Conservation (phyloP, 2,329 filamentous ascomycete species). For the Akanthomyces dipterigenus region DNA sequence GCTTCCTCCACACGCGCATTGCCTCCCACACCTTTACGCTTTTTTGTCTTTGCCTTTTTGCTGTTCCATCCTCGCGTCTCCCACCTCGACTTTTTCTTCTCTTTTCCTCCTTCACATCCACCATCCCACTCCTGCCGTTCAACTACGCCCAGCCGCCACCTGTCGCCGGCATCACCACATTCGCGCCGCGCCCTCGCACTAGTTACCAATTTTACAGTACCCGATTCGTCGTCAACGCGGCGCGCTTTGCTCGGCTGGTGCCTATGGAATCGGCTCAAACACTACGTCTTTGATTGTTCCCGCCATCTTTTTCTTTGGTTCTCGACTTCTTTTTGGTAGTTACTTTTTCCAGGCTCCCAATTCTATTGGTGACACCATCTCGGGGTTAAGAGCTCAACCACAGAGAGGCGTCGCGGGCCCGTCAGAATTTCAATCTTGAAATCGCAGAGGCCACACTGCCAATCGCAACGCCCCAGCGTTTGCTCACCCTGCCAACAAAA, state of each 20-base stretch:
- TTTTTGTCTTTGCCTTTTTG: background rate
- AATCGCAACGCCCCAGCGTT: background rate
- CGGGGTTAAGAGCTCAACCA: background rate
- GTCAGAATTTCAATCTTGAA: background rate
- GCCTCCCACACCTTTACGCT: background rate
- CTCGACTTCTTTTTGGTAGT: background rate
- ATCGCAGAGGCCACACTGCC: background rate
- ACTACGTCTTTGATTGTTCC: background rate
- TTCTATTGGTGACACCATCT: conserved; percentile 1
- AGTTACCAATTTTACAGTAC: background rate
- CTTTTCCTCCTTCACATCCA: background rate
- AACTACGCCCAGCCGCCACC: background rate
- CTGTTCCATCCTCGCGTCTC: background rate
- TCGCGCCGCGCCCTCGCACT: background rate
- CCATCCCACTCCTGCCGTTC: background rate
- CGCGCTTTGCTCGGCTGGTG: background rate
- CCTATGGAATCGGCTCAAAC: background rate
- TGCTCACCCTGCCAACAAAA: background rate
- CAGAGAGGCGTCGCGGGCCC: background rate
- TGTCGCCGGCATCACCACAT: background rate
- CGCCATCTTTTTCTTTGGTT: background rate
- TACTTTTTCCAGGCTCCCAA: background rate
- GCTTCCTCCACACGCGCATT: background rate
- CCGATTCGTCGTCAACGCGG: background rate
- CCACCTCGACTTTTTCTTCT: background rate